Base-by-base conservation (phyloP, 768 basidiomycete genomes). In the Sarcomyxa edulis region DNA sequence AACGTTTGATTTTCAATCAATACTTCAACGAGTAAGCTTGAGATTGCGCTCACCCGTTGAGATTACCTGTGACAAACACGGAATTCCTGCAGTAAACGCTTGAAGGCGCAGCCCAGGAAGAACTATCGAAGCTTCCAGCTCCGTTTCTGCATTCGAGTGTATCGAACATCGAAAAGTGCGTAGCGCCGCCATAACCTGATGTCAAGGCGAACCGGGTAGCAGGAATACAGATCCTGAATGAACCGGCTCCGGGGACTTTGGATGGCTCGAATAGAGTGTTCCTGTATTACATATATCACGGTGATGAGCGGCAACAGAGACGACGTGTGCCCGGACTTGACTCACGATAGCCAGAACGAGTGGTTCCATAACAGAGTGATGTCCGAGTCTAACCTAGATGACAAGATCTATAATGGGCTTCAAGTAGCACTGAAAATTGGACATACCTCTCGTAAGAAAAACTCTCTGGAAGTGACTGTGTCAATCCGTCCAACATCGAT, bases 401-500 rank as follows among this genome's bases (percentile, higher is more conserved):
- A 22, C 37, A 25, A 41, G 21, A n/a, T n/a, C n/a, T n/a, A n/a
- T n/a, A n/a, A n/a, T n/a, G n/a, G n/a, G 5, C 33, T 12, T 24
- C 9, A n/a, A 28, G 10, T 3, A 20, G 26, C 32, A 24, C 24
- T 24, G 11, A 11, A 31, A 23, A 21, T 3, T 16, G 15, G 35
- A 32, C 33, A 50, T 15, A 32, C 67, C 68, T 60, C 69, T 43
- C 74, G 69, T 59, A 66, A 83, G 52, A 80, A 82, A 42, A 82
- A 81, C 52, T 83, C 81, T 22, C 81, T 79, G 1, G 62, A 65
- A 12, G 58, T 41, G 6, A 54, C 54, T 3, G 79, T 79, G 47
- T 83, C 75, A 38, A 78, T 70, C 14, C 81, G 61, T 0, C 79
- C 81, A 0, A 80, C 76, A 2, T 78, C 80, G 14, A 79, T 66